phyloP scores from a whole-genome alignment of 768 basidiomycete genomes.

The Trametes cingulata region DNA sequence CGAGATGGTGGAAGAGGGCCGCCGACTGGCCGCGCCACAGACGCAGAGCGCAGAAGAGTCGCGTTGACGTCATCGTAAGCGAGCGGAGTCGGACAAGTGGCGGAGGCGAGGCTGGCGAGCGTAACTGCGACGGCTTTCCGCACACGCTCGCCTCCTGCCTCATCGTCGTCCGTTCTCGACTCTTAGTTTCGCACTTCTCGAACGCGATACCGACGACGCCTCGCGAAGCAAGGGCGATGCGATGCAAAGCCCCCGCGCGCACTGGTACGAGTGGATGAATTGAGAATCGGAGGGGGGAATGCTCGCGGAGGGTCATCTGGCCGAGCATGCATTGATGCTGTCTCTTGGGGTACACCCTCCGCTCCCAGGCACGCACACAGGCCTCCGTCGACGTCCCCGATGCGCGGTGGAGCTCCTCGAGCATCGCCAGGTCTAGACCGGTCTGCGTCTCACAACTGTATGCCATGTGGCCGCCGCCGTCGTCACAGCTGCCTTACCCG shows the following conservation, averaged over 20 bases:
- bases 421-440: not conserved
- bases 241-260: not conserved
- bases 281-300: too few species aligned
- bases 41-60: not conserved
- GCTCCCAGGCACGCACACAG: not conserved
- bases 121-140: slow-evolving; percentile 6
- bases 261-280: too few species aligned
- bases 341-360: not conserved
- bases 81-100: not conserved
- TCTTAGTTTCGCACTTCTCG: not conserved
- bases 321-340: not conserved
- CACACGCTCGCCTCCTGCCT: not conserved
- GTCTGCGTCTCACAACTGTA: not conserved
- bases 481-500: not conserved
- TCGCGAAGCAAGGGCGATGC: not conserved
- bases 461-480: slow-evolving; percentile 7
- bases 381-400: not conserved
- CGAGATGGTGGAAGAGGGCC: not conserved
- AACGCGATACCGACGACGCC: not conserved
- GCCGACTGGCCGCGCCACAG: not conserved
- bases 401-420: not conserved
- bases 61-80: not conserved
- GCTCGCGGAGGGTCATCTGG: not conserved
- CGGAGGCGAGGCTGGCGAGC: not conserved
- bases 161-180: not conserved